Percentiles rank a stretch among this genome's conserved stretches.
Conservation (phyloP, 73 alveolate species). For the Paramecium pentaurelia region DNA sequence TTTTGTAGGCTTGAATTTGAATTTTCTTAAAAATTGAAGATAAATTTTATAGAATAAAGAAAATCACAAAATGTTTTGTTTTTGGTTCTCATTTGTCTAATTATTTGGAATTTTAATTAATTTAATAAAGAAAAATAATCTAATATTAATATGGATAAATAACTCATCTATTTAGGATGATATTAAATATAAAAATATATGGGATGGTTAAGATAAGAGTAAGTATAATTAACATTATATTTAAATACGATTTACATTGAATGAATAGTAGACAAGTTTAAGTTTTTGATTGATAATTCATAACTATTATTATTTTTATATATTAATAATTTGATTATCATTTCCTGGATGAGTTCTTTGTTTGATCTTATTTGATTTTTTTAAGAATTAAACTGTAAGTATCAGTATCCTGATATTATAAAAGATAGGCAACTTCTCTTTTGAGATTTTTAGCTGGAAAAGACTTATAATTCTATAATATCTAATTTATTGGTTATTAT, state of each 20-base stretch:
- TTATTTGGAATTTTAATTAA: not conserved
- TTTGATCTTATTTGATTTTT: slow-evolving; percentile 2
- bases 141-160: not conserved
- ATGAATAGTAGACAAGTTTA: not conserved
- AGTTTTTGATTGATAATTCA: not conserved
- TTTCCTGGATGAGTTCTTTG: not conserved
- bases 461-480: not conserved
- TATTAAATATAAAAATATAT: not conserved
- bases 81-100: not conserved
- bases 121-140: not conserved
- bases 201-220: not conserved
- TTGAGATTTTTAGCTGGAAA: slow-evolving; percentile 19
- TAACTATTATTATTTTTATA: not conserved
- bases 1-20: too few species aligned
- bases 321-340: not conserved
- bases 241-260: not conserved
- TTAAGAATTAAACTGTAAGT: slow-evolving; percentile 19
- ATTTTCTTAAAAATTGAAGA: too few species aligned
- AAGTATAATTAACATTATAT: not conserved
- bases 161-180: not conserved
- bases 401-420: not conserved
- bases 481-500: not conserved
- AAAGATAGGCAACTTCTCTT: slow-evolving; percentile 32
- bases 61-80: not conserved
- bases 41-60: too few species aligned